Percentiles rank a stretch among this genome's conserved stretches.
Evolutionary conservation across 306 rosid genomes (phyloP).

Genomic region (Pachyrhizus erosus): DNA sequence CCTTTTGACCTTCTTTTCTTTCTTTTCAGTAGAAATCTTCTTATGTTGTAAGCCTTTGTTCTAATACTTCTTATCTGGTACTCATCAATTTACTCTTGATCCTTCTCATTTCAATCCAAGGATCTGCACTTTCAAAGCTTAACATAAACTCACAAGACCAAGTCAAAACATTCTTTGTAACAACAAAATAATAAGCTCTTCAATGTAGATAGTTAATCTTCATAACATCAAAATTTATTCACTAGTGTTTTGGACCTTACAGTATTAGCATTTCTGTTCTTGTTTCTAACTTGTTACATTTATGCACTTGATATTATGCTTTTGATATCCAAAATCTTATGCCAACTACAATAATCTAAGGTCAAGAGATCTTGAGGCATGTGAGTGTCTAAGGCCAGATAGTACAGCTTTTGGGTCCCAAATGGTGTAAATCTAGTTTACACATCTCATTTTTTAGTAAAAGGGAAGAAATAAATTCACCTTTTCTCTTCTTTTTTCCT

Average conservation of each 20-base stretch:
- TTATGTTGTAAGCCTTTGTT: not conserved
- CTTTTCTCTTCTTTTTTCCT: not conserved
- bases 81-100: not conserved
- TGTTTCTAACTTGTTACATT: conserved; percentile 2
- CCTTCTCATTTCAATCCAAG: not conserved
- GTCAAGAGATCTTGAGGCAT: not conserved
- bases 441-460: not conserved
- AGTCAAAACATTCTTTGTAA: not conserved
- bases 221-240: not conserved
- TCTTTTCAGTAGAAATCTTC: not conserved
- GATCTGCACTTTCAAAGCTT: not conserved
- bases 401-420: not conserved
- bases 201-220: not conserved
- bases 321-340: not conserved
- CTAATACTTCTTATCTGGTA: not conserved
- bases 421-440: not conserved
- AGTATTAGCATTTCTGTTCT: not conserved
- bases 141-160: not conserved
- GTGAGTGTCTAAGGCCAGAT: not conserved
- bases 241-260: not conserved
- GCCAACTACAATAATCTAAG: not conserved
- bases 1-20: not conserved
- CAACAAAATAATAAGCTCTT: not conserved
- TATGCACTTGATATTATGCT: not conserved
- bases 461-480: not conserved